Evolutionary conservation across 441 rosid genomes (phyloP).

Genomic region (Kokia cookei): DNA sequence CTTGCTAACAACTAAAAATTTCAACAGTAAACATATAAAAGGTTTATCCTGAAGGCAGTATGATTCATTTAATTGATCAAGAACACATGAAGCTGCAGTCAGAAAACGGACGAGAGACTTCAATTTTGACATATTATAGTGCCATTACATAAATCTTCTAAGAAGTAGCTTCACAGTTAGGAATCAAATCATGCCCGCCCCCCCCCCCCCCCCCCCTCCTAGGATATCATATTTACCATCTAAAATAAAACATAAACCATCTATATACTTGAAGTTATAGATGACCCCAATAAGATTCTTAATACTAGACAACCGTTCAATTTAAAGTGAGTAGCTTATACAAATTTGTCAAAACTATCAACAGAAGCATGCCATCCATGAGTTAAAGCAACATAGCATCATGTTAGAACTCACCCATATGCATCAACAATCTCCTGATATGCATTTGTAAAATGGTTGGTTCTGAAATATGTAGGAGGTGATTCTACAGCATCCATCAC

Average conservation of each 20-base stretch:
- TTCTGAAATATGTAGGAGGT: conserved; percentile 95
- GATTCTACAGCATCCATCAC: conserved; percentile 82
- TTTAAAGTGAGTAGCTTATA: background rate
- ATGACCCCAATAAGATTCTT: background rate
- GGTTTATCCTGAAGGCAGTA: background rate
- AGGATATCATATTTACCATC: background rate
- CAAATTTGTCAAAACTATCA: background rate
- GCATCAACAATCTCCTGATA: conserved; percentile 98
- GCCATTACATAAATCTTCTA: background rate
- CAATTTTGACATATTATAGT: background rate
- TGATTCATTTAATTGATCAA: background rate
- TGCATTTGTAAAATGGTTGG: conserved; percentile 76
- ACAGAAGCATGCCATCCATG: background rate
- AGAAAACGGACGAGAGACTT: background rate
- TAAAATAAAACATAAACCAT: background rate
- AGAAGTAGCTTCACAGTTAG: background rate
- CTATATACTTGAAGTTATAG: background rate
- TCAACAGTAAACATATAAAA: conserved; percentile 11
- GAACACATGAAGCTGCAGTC: background rate
- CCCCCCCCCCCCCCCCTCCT: background rate
- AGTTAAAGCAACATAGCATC: background rate
- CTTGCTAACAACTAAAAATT: conserved; percentile 16
- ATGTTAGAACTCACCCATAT: conserved; percentile 65
- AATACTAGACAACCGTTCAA: background rate
- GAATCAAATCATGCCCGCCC: background rate